Percentiles rank a stretch among this genome's conserved stretches.
Evolutionary conservation across 2,329 filamentous ascomycete genomes (phyloP).

Genomic region (Plectosphaerella cucumerina): DNA sequence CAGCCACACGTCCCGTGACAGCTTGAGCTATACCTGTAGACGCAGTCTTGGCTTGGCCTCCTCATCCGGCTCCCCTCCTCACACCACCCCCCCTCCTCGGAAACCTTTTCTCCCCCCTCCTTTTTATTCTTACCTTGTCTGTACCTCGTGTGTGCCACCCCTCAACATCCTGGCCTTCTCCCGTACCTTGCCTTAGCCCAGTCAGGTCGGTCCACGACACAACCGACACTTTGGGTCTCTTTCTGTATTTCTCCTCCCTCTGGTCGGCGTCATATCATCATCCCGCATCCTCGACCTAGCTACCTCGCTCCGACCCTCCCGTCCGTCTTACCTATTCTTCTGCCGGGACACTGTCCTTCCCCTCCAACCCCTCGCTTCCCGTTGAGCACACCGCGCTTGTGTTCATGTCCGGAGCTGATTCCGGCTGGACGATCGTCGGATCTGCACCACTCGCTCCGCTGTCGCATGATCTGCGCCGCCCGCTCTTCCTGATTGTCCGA

Average conservation of each 20-base stretch:
- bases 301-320: too few species aligned
- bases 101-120: background rate
- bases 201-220: background rate
- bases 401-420: too few species aligned
- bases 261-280: background rate
- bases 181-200: background rate
- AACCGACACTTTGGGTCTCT: too few species aligned
- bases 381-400: too few species aligned
- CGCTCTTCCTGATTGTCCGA: constrained; percentile 4
- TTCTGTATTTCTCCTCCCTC: background rate
- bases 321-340: too few species aligned
- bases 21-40: background rate
- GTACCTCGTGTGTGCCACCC: background rate
- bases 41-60: too few species aligned
- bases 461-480: background rate
- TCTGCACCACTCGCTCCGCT: background rate
- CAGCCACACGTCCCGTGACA: background rate
- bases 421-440: background rate
- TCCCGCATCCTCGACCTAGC: background rate
- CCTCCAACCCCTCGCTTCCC: too few species aligned
- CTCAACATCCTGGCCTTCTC: background rate
- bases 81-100: constrained; percentile 2
- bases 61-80: background rate
- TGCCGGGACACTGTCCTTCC: too few species aligned
- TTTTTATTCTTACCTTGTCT: background rate